Evolutionary conservation across 768 basidiomycete species (phyloP).

Genomic region (Suillus fuscotomentosus): DNA sequence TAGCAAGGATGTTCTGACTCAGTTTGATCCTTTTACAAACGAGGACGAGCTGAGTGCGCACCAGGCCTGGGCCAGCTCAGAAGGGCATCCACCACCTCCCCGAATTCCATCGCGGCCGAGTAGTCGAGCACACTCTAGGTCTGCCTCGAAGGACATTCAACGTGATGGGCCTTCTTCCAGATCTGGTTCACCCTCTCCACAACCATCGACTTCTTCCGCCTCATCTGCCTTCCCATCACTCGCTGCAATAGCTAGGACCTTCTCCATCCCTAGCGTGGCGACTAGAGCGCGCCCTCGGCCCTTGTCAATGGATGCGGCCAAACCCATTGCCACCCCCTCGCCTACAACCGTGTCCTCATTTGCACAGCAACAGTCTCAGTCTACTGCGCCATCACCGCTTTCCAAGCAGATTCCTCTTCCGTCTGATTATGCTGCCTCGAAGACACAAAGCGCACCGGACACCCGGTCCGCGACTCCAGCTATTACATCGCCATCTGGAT

Average conservation of each 20-base stretch:
- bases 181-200: constrained; percentile 27
- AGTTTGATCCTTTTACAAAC: constrained; percentile 69
- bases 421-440: neutral
- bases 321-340: constrained; percentile 57
- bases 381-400: constrained; percentile 9
- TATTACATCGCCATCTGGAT: constrained; percentile 18
- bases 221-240: constrained; percentile 57
- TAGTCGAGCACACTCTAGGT: constrained; percentile 9
- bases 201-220: constrained; percentile 5
- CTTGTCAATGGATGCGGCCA: constrained; percentile 58
- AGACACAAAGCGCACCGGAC: constrained; percentile 14
- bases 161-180: constrained; percentile 8
- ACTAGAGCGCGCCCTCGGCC: constrained; percentile 47
- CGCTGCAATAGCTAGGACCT: constrained; percentile 63
- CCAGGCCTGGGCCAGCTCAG: constrained; percentile 62
- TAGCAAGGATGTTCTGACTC: constrained; percentile 46
- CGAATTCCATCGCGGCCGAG: constrained; percentile 26
- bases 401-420: constrained; percentile 10
- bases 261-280: constrained; percentile 50
- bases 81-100: constrained; percentile 58
- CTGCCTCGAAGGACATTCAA: constrained; percentile 10
- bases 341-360: constrained; percentile 59
- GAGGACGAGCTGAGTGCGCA: constrained; percentile 57
- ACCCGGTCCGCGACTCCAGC: constrained; percentile 25
- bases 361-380: constrained; percentile 27